A percentile compares a stretch with the other conserved stretches of the same genome.
phyloP scores from a whole-genome alignment of 2,329 filamentous ascomycete genomes.

The Aureobasidium sp. region DNA sequence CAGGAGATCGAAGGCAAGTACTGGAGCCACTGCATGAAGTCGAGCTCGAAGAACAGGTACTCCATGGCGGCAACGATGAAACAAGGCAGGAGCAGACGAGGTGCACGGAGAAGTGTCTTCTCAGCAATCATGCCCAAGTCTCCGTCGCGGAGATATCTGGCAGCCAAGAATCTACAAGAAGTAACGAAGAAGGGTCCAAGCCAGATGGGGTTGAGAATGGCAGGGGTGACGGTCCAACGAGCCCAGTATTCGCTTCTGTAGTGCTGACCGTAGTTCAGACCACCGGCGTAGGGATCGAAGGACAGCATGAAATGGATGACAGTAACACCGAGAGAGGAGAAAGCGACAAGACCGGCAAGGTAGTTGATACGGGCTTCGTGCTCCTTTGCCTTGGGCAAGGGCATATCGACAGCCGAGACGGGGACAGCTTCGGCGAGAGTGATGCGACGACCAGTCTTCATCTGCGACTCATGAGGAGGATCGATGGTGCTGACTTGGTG shows the following conservation, averaged over 20 bases:
- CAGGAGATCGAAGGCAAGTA: slow-evolving; percentile 39
- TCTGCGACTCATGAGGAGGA: slow-evolving; percentile 4
- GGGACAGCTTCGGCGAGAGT: slow-evolving; percentile 10
- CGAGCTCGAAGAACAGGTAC: slow-evolving; percentile 40
- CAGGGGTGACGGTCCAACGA: slow-evolving; percentile 34
- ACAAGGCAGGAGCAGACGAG: slow-evolving; percentile 40
- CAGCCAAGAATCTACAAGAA: slow-evolving; percentile 37
- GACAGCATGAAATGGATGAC: slow-evolving; percentile 38
- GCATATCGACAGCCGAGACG: slow-evolving; percentile 5
- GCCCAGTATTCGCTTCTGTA: slow-evolving; percentile 34
- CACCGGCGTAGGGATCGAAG: slow-evolving; percentile 35
- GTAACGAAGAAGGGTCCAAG: slow-evolving; percentile 43
- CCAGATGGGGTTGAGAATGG: slow-evolving; percentile 38
- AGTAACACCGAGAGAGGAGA: slow-evolving; percentile 38
- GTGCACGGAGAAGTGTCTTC: slow-evolving; percentile 35
- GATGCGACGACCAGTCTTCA: background rate
- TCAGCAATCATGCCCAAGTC: slow-evolving; percentile 36
- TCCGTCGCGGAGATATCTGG: slow-evolving; percentile 35
- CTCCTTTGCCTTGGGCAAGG: slow-evolving; percentile 5
- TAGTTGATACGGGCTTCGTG: slow-evolving; percentile 34
- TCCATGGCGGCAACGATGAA: slow-evolving; percentile 35
- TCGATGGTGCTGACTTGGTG: slow-evolving; percentile 1
- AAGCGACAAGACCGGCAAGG: slow-evolving; percentile 37
- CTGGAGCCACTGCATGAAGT: slow-evolving; percentile 34
- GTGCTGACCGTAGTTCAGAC: slow-evolving; percentile 27